Evolutionary conservation across 305 asterid genomes (phyloP).

Genomic region (Fraxinus platypoda): DNA sequence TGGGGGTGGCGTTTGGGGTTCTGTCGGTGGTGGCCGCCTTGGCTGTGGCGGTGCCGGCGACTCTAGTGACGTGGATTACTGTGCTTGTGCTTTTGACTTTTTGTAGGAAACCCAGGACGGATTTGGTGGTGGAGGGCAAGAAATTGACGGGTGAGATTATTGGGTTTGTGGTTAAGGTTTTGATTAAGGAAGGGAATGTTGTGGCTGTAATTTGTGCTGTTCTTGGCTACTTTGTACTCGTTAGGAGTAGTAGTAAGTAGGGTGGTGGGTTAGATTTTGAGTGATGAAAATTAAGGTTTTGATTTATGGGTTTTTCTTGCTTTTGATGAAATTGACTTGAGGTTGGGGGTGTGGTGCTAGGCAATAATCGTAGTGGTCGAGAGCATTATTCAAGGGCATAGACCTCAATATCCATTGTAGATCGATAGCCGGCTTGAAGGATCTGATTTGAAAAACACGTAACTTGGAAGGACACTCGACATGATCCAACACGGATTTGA

Average conservation of each 20-base stretch:
- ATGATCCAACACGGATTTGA: not conserved
- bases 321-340: not conserved
- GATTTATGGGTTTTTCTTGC: not conserved
- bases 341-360: not conserved
- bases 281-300: not conserved
- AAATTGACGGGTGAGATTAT: constrained; percentile 39
- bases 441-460: not conserved
- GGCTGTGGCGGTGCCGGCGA: constrained; percentile 45
- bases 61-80: constrained; percentile 41
- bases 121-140: constrained; percentile 42
- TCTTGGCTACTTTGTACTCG: constrained; percentile 39
- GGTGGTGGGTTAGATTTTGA: constrained; percentile 9
- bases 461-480: not conserved
- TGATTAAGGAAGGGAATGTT: constrained; percentile 44
- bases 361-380: not conserved
- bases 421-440: not conserved
- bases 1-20: constrained; percentile 34
- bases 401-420: not conserved
- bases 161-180: constrained; percentile 33
- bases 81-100: constrained; percentile 42
- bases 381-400: not conserved
- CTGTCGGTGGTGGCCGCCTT: not conserved
- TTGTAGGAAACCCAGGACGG: constrained; percentile 38
- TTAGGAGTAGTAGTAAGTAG: constrained; percentile 20
- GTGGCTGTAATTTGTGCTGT: constrained; percentile 50